Evolutionary conservation across 2,329 filamentous ascomycete species (phyloP).

Genomic region (Aspergillus costaricaensis): DNA sequence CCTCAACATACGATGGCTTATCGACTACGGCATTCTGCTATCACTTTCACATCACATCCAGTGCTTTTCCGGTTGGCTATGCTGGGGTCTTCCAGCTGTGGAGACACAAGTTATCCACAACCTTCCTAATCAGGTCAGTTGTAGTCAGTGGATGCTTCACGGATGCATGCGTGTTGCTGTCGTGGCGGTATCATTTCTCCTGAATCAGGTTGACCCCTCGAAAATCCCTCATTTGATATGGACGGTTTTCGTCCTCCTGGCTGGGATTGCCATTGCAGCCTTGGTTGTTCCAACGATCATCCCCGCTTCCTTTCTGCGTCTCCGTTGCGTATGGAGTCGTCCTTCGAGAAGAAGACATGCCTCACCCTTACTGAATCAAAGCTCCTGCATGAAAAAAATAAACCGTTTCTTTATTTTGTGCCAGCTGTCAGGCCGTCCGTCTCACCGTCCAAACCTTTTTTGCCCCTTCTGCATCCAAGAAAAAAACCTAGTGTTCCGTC

Average conservation of each 20-base stretch:
- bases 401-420: conserved; percentile 30
- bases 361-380: conserved; percentile 31
- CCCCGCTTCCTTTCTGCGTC: conserved; percentile 34
- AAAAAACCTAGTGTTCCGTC: conserved; percentile 30
- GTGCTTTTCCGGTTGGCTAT: conserved; percentile 37
- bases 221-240: conserved; percentile 41
- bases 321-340: conserved; percentile 32
- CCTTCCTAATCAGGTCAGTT: conserved; percentile 33
- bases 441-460: conserved; percentile 31
- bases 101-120: conserved; percentile 39
- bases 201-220: conserved; percentile 30
- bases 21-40: conserved; percentile 35
- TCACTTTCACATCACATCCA: conserved; percentile 31
- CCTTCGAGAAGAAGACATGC: conserved; percentile 24
- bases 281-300: conserved; percentile 30
- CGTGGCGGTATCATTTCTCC: conserved; percentile 39
- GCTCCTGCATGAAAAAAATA: conserved; percentile 33
- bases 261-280: conserved; percentile 32
- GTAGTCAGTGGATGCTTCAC: conserved; percentile 39
- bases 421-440: conserved; percentile 38
- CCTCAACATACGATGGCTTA: conserved; percentile 36
- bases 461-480: conserved; percentile 18
- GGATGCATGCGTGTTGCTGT: conserved; percentile 41
- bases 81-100: conserved; percentile 33
- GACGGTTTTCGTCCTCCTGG: conserved; percentile 24